Conservation (phyloP, 805 yeast genomes). For the Candida ficus region DNA sequence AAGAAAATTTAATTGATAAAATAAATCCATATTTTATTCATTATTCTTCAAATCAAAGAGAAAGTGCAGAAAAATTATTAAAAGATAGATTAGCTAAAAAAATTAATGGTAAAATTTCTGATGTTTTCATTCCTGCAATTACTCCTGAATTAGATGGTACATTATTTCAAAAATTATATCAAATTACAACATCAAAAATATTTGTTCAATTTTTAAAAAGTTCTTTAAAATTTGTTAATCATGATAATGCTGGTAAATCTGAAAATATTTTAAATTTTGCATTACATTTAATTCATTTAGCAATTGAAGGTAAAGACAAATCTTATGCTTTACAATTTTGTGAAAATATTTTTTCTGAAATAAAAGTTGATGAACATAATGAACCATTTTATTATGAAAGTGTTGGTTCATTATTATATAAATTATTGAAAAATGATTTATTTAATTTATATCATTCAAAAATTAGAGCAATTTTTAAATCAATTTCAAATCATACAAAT, state of each 20-base stretch:
- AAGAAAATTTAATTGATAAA: constrained; percentile 43
- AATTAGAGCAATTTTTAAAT: constrained; percentile 48
- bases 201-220: constrained; percentile 50
- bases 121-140: constrained; percentile 55
- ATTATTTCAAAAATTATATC: constrained; percentile 40
- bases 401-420: constrained; percentile 35
- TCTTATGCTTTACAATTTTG: constrained; percentile 25
- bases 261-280: constrained; percentile 57
- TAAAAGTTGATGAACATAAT: constrained; percentile 29
- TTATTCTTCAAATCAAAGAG: constrained; percentile 70
- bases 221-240: constrained; percentile 35
- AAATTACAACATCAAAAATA: constrained; percentile 46
- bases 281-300: constrained; percentile 64
- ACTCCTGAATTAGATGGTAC: constrained; percentile 30
- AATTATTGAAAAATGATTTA: constrained; percentile 35
- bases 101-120: constrained; percentile 34
- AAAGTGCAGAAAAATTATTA: constrained; percentile 69
- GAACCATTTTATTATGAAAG: constrained; percentile 35
- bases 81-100: constrained; percentile 44
- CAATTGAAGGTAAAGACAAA: constrained; percentile 35
- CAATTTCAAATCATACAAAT: constrained; percentile 26
- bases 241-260: constrained; percentile 33
- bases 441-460: constrained; percentile 45
- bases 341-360: constrained; percentile 32
- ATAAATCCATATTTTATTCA: constrained; percentile 84